Evolutionary conservation across 495 filamentous ascomycete genomes (phyloP).

Genomic region (Hyaloscypha variabilis): DNA sequence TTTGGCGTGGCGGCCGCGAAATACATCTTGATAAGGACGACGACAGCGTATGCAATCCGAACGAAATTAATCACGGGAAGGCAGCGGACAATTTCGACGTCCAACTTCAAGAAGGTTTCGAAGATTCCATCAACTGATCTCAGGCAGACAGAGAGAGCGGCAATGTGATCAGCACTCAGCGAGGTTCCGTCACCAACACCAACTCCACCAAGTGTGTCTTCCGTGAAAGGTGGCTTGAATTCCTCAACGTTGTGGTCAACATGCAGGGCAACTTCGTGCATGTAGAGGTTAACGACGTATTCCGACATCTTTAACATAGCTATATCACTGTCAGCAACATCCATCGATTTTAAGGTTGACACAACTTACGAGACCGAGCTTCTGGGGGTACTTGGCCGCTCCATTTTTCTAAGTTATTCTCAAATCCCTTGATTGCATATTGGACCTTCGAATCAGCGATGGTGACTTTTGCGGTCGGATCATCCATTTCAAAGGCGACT

Average conservation of each 20-base stretch:
- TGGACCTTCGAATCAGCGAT: conserved; percentile 75
- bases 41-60: conserved; percentile 77
- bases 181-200: conserved; percentile 35
- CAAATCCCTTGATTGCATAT: conserved; percentile 74
- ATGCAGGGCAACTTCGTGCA: conserved; percentile 86
- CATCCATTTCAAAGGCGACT: conserved; percentile 75
- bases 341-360: not conserved
- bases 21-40: conserved; percentile 89
- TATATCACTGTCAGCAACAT: conserved; percentile 32
- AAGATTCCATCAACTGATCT: conserved; percentile 74
- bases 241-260: conserved; percentile 69
- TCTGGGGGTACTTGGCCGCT: conserved; percentile 34
- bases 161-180: conserved; percentile 66
- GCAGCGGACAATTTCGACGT: conserved; percentile 61
- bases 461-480: conserved; percentile 61
- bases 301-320: conserved; percentile 61
- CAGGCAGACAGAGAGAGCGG: conserved; percentile 72
- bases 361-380: conserved; percentile 35
- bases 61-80: conserved; percentile 79
- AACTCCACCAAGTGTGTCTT: conserved; percentile 41
- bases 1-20: conserved; percentile 69
- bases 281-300: conserved; percentile 72
- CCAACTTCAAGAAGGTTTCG: conserved; percentile 65
- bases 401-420: conserved; percentile 74
- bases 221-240: conserved; percentile 51